Evolutionary conservation across 257 asterid genomes (phyloP), one percentile per base, ranked within the genome.

Genomic region (Anisodus tanguticus): DNA sequence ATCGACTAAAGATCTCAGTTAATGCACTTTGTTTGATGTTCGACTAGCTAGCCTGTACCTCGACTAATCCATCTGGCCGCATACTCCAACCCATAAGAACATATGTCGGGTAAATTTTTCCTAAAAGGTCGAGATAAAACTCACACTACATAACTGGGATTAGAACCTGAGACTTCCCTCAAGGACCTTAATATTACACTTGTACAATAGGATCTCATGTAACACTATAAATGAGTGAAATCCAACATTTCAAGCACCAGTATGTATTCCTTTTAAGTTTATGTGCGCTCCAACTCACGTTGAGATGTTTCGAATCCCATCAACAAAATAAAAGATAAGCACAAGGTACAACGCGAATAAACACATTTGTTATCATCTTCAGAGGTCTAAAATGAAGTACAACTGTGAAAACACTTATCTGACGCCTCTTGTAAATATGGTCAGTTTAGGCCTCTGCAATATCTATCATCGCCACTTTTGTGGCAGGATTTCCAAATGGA

Each of bases 391-490:
- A 22, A 22, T 49, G 39, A 39, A 69, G 43, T 51, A 76, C 63
- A 76, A 76, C 81, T 53, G 47, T 26, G 4, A 51, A 26, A 76
- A 47, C 80, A 74, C 80, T 51, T 13, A 31, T 26, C 81, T 51
- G 81, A 76, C 11, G 63, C 62, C 63, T 76, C 63, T 51, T 12
- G 81, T 51, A 22, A 43, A 54, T 51, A 7, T 22, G 59, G 62
- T 26, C 26, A 76, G 51, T 76, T 74, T 22, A 74, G 80, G 12
- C 80, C 80, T 9, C 43, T 74, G 7, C 81, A 76, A 69, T 79
- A 80, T 79, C 81, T 80, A 22, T 58, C 53, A 10, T 35, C 9
- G 1, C 12, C 45, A n/a, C 8, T 49, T 59, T 37, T 76, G 13
- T 19, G 19, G 2, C 45, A 58, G 7, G 59, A 59, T 54, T 7